These are phyloP conservation scores for Veloporphyrellus conicus DNA, from an alignment of 1,284 basidiomycete species.

Conservation along the genomic window DNA sequence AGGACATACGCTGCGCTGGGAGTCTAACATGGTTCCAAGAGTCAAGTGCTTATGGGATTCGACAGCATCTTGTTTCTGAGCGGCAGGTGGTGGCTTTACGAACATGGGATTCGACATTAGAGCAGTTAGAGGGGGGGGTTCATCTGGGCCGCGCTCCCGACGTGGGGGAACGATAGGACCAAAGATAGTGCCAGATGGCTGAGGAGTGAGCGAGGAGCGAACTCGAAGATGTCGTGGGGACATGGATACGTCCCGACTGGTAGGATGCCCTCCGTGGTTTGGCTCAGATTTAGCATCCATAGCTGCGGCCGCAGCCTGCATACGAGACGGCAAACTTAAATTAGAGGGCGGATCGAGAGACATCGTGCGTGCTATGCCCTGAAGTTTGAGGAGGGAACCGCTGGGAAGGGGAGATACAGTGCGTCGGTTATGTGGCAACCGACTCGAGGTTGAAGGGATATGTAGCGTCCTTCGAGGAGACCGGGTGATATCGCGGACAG, in stretches of 20 bases:
- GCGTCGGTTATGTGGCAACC: slow-evolving; percentile 34
- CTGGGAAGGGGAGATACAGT: slow-evolving; percentile 40
- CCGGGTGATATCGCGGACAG: slow-evolving; percentile 15
- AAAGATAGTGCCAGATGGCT: slow-evolving; percentile 50
- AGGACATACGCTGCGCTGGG: slow-evolving; percentile 49
- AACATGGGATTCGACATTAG: slow-evolving; percentile 64
- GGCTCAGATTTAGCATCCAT: slow-evolving; percentile 40
- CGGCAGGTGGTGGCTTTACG: slow-evolving; percentile 53
- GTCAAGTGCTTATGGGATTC: slow-evolving; percentile 41
- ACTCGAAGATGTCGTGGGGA: slow-evolving; percentile 54
- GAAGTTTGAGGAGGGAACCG: slow-evolving; percentile 27
- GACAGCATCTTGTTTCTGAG: slow-evolving; percentile 31
- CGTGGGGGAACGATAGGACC: slow-evolving; percentile 40
- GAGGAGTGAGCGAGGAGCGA: slow-evolving; percentile 65
- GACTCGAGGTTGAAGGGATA: slow-evolving; percentile 30
- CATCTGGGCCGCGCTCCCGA: slow-evolving; percentile 48
- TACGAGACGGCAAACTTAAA: slow-evolving; percentile 26
- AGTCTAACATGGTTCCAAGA: slow-evolving; percentile 59
- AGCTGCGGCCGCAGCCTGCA: slow-evolving; percentile 20
- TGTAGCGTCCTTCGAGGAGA: slow-evolving; percentile 30
- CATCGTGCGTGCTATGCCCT: slow-evolving; percentile 50
- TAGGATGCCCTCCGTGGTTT: slow-evolving; percentile 32
- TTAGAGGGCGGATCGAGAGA: slow-evolving; percentile 53
- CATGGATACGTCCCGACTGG: slow-evolving; percentile 34
- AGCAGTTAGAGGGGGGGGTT: slow-evolving; percentile 61